These are phyloP conservation scores for Brassica juncea DNA, from an alignment of 345 rosid species.

Conservation along the genomic window DNA sequence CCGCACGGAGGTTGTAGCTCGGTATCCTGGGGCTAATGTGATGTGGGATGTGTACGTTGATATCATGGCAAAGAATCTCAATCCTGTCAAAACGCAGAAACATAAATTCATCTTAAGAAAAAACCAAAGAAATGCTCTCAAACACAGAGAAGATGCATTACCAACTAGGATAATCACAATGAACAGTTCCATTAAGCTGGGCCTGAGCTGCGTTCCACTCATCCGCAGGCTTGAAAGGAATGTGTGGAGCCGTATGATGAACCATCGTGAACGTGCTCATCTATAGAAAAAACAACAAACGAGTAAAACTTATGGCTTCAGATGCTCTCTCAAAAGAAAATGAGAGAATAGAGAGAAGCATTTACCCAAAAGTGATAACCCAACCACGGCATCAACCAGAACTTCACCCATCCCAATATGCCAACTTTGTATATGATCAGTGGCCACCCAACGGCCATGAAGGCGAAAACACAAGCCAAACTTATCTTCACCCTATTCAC, in stretches of 20 bases:
- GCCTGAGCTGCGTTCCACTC: constrained; percentile 95
- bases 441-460: constrained; percentile 96
- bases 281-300: constrained; percentile 43
- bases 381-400: constrained; percentile 96
- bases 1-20: constrained; percentile 75
- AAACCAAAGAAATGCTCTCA: constrained; percentile 1
- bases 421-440: constrained; percentile 78
- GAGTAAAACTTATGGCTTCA: neutral
- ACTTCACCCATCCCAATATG: constrained; percentile 85
- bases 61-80: constrained; percentile 86
- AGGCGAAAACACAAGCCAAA: constrained; percentile 91
- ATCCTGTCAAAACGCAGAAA: constrained; percentile 57
- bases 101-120: neutral
- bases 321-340: neutral
- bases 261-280: constrained; percentile 99
- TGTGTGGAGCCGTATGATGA: constrained; percentile 95
- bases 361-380: constrained; percentile 96
- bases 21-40: constrained; percentile 83
- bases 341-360: neutral
- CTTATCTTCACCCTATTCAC: constrained; percentile 85
- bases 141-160: constrained; percentile 36
- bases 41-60: constrained; percentile 85
- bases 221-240: constrained; percentile 71
- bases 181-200: constrained; percentile 89
- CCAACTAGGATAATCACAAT: constrained; percentile 90